Evolutionary conservation across 2,329 filamentous ascomycete species (phyloP).

Genomic region (Trichoderma koningiopsis): DNA sequence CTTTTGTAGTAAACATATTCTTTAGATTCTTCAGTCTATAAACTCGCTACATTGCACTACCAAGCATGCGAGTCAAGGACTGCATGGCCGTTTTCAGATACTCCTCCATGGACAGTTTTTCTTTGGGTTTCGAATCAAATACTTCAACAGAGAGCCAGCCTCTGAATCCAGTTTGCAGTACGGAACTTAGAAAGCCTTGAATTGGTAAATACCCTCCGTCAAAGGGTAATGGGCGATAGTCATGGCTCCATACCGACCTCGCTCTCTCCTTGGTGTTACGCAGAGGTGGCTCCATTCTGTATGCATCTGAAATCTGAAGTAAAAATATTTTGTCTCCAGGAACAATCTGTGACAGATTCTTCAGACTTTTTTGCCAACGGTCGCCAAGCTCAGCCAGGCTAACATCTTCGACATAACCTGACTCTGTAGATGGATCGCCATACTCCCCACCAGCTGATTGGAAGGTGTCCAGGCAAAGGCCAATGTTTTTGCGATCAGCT

Average conservation of each 20-base stretch:
- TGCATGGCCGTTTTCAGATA: not conserved
- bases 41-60: not conserved
- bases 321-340: slow-evolving; percentile 73
- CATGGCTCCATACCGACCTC: slow-evolving; percentile 66
- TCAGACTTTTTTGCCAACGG: slow-evolving; percentile 56
- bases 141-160: slow-evolving; percentile 71
- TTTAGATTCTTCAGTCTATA: not conserved
- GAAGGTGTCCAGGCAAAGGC: slow-evolving; percentile 77
- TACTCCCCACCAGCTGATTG: slow-evolving; percentile 73
- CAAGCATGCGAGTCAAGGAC: not conserved
- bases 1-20: not conserved
- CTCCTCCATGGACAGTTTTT: not conserved
- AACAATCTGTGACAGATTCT: slow-evolving; percentile 54
- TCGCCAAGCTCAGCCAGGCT: slow-evolving; percentile 48
- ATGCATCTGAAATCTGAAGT: slow-evolving; percentile 75
- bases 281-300: slow-evolving; percentile 61
- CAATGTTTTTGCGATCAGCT: slow-evolving; percentile 66
- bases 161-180: slow-evolving; percentile 67
- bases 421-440: slow-evolving; percentile 61
- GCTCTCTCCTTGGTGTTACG: slow-evolving; percentile 50
- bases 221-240: slow-evolving; percentile 68
- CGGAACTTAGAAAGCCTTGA: slow-evolving; percentile 63
- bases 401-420: slow-evolving; percentile 44
- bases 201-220: slow-evolving; percentile 72
- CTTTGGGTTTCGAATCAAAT: slow-evolving; percentile 52